Evolutionary conservation across 805 yeast species (phyloP).

Genomic region (Hanseniaspora singularis): DNA sequence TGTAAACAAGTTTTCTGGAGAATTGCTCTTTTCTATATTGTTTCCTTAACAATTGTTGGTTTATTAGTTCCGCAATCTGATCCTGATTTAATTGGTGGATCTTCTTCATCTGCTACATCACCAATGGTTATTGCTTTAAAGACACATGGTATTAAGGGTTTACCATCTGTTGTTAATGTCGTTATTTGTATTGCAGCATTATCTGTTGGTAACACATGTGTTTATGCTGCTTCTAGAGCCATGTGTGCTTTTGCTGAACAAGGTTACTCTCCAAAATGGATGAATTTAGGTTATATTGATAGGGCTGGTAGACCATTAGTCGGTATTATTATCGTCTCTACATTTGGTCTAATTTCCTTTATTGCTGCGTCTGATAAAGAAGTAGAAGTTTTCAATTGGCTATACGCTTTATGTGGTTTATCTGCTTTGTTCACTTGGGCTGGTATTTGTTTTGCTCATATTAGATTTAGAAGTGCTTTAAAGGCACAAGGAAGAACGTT

Average conservation of each 20-base stretch:
- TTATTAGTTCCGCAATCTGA: slow-evolving; percentile 38
- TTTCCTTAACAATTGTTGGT: slow-evolving; percentile 36
- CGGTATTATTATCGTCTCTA: slow-evolving; percentile 39
- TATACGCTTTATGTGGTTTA: slow-evolving; percentile 49
- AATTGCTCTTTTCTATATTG: slow-evolving; percentile 37
- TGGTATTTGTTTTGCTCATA: slow-evolving; percentile 45
- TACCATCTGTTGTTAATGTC: slow-evolving; percentile 55
- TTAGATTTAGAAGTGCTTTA: slow-evolving; percentile 55
- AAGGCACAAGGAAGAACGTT: slow-evolving; percentile 52
- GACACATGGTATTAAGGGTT: slow-evolving; percentile 49
- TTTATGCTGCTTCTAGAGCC: slow-evolving; percentile 58
- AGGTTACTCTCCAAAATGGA: slow-evolving; percentile 43
- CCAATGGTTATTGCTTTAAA: slow-evolving; percentile 66
- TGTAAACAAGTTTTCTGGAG: slow-evolving; percentile 49
- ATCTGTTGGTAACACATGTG: slow-evolving; percentile 61
- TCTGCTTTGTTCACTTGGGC: slow-evolving; percentile 55
- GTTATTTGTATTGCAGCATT: slow-evolving; percentile 54
- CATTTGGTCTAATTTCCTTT: slow-evolving; percentile 48
- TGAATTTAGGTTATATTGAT: slow-evolving; percentile 47
- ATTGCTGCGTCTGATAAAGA: slow-evolving; percentile 42
- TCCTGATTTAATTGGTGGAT: slow-evolving; percentile 35
- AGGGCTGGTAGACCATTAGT: slow-evolving; percentile 55
- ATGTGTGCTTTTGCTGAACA: slow-evolving; percentile 50
- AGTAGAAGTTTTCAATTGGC: slow-evolving; percentile 50
- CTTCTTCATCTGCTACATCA: slow-evolving; percentile 53